Percentiles rank a stretch among this genome's conserved stretches.
Conservation (phyloP, 495 filamentous ascomycete genomes). For the Hypoxylon intermedium region DNA sequence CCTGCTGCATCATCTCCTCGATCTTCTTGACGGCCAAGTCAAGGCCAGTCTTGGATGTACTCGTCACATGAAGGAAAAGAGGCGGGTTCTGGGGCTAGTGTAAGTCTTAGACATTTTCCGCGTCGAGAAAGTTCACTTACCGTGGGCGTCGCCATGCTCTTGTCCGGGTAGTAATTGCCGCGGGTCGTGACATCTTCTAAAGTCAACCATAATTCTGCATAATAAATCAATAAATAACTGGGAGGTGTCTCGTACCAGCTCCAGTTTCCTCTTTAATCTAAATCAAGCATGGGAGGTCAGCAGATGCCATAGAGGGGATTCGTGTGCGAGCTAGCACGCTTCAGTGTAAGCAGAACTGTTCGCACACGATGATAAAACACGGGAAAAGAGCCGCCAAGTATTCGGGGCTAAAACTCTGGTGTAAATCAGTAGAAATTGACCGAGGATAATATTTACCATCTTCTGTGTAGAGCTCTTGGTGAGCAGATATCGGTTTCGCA, state of each 20-base stretch:
- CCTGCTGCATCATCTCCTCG: constrained; percentile 94
- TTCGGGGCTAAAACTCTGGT: constrained; percentile 61
- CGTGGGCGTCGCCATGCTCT: constrained; percentile 91
- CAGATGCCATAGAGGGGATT: constrained; percentile 89
- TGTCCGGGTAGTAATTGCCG: constrained; percentile 95
- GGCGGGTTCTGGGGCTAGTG: constrained; percentile 80
- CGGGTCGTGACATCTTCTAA: constrained; percentile 98
- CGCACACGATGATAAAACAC: constrained; percentile 59
- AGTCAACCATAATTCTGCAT: constrained; percentile 62
- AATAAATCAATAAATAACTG: constrained; percentile 52
- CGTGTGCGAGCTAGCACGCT: constrained; percentile 73
- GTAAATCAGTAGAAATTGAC: constrained; percentile 78
- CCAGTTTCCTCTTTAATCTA: constrained; percentile 99
- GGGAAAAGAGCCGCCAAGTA: constrained; percentile 49
- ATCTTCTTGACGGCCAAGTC: constrained; percentile 86
- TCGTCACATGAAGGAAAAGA: constrained; percentile 93
- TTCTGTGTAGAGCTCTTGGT: constrained; percentile 98
- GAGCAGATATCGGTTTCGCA: constrained; percentile 95
- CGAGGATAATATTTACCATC: constrained; percentile 90
- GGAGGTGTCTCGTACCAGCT: constrained; percentile 87
- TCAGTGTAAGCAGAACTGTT: constrained; percentile 84
- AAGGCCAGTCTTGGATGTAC: constrained; percentile 88
- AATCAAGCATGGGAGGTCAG: constrained; percentile 93
- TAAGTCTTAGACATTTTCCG: constrained; percentile 14
- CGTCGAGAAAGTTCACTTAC: constrained; percentile 60